phyloP scores from a whole-genome alignment of 2,329 filamentous ascomycete genomes.

The Apiospora phragmitis region DNA sequence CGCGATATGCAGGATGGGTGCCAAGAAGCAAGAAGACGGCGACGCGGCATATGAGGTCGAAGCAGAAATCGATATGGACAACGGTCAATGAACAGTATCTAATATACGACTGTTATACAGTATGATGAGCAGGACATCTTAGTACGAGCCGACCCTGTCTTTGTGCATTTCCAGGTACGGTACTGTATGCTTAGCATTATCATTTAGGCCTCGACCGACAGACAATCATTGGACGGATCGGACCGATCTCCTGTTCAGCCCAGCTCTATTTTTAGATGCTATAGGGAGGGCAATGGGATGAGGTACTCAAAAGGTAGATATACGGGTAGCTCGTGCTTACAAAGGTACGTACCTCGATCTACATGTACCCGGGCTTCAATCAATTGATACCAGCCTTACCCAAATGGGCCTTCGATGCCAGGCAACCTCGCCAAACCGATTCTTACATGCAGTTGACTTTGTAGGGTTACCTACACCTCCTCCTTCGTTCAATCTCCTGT shows the following conservation, averaged over 20 bases:
- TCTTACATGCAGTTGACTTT: too few relatives aligned
- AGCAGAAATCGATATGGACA: constrained; percentile 41
- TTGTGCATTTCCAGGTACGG: not conserved
- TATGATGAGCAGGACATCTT: not conserved
- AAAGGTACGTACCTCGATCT: not conserved
- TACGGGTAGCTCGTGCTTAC: not conserved
- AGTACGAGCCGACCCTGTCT: not conserved
- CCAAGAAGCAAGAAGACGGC: constrained; percentile 61
- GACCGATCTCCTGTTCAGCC: not conserved
- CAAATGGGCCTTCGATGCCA: not conserved
- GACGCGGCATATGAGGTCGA: constrained; percentile 56
- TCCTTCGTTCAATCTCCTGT: not conserved
- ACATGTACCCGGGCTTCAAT: not conserved
- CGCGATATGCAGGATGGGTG: constrained; percentile 86
- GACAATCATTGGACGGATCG: not conserved
- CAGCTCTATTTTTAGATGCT: not conserved
- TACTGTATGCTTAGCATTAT: not conserved
- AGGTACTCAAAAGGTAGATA: not conserved
- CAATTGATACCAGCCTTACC: not conserved
- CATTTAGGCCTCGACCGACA: not conserved
- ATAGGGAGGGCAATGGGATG: not conserved
- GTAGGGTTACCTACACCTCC: not conserved
- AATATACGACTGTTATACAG: not conserved
- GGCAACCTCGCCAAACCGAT: not conserved
- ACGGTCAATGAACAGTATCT: constrained; percentile 9